Evolutionary conservation across 192 early-diverging fungal genomes (phyloP).

Genomic region (Umbelopsis vinacea): DNA sequence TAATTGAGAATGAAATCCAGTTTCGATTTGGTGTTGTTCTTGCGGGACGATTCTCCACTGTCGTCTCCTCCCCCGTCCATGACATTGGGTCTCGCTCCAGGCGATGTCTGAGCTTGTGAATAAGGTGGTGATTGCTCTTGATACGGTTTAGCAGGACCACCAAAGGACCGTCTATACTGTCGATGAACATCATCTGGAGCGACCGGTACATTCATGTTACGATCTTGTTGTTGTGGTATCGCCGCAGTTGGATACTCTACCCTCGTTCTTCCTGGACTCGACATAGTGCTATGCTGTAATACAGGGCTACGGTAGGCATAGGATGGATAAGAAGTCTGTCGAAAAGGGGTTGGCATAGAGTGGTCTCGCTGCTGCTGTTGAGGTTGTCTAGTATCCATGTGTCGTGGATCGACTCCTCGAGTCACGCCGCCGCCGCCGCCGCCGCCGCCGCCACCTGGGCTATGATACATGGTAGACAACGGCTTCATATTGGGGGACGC

Average conservation of each 20-base stretch:
- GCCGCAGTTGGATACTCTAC: neutral
- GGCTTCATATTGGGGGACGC: neutral
- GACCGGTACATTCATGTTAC: neutral
- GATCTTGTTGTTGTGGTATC: neutral
- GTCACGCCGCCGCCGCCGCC: too few relatives aligned
- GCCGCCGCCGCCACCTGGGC: neutral
- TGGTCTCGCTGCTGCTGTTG: neutral
- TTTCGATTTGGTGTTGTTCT: constrained; percentile 10
- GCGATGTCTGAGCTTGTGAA: neutral
- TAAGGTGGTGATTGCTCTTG: neutral
- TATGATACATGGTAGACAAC: neutral
- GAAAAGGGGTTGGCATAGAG: neutral
- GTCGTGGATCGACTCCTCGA: neutral
- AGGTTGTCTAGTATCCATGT: neutral
- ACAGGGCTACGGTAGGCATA: constrained; percentile 13
- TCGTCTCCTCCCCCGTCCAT: neutral
- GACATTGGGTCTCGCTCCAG: neutral
- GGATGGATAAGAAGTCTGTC: constrained; percentile 5
- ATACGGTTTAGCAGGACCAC: neutral
- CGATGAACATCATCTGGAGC: neutral
- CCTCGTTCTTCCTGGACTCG: neutral
- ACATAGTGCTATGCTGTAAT: neutral
- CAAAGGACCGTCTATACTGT: constrained; percentile 4
- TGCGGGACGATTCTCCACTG: neutral
- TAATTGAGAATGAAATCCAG: constrained; percentile 24